Percentiles rank a stretch among this genome's conserved stretches.
phyloP scores from a whole-genome alignment of 257 asterid genomes.

The Parsonsia alboflavescens region DNA sequence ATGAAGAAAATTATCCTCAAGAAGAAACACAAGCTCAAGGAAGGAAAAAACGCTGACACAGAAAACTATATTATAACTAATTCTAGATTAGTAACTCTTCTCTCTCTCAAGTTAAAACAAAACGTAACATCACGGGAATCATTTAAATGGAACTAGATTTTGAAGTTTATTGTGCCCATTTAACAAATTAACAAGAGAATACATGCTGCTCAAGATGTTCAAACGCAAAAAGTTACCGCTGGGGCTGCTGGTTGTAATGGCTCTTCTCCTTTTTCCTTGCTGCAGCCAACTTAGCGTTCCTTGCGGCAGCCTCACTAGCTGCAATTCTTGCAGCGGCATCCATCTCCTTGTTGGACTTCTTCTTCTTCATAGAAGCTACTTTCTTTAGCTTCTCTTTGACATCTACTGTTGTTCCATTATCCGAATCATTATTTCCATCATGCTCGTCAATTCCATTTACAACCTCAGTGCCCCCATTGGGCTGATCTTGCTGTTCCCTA shows the following conservation, averaged over 20 bases:
- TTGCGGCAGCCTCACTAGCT: conserved; percentile 89
- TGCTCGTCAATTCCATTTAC: conserved; percentile 42
- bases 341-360: conserved; percentile 81
- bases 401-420: conserved; percentile 49
- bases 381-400: conserved; percentile 75
- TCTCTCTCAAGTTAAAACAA: conserved; percentile 5
- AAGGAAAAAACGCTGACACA: background rate
- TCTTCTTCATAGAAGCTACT: conserved; percentile 70
- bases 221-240: conserved; percentile 39
- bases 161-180: conserved; percentile 19
- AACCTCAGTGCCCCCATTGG: conserved; percentile 33
- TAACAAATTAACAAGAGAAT: conserved; percentile 17
- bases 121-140: conserved; percentile 13
- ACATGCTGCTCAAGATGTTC: conserved; percentile 8
- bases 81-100: conserved; percentile 4
- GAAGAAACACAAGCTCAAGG: background rate
- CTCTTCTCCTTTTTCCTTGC: conserved; percentile 96
- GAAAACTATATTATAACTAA: conserved; percentile 4
- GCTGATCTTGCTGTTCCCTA: conserved; percentile 55
- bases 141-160: conserved; percentile 10
- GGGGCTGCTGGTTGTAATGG: conserved; percentile 92
- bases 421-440: conserved; percentile 41
- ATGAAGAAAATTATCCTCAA: background rate
- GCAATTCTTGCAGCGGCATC: conserved; percentile 86
- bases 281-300: conserved; percentile 79